Percentiles rank a stretch among this genome's conserved stretches.
Conservation (phyloP, 768 basidiomycete species). For the Russula abietina region DNA sequence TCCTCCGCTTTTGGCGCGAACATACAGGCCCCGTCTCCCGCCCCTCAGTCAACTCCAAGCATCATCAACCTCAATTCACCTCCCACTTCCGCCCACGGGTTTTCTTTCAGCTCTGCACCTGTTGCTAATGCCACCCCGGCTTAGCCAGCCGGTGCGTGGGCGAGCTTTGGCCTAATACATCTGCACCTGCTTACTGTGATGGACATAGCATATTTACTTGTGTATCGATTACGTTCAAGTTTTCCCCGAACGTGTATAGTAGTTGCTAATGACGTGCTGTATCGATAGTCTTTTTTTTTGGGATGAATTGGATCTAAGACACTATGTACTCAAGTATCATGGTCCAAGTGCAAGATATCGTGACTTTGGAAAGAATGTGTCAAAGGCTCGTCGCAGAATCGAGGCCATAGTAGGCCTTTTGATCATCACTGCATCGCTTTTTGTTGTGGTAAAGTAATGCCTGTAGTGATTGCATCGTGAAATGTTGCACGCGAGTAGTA, state of each 20-base stretch:
- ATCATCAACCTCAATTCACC: constrained; percentile 3
- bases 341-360: too few species aligned
- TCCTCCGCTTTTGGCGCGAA: not conserved
- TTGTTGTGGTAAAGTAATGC: too few species aligned
- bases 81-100: not conserved
- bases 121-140: not conserved
- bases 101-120: constrained; percentile 6
- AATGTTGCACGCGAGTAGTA: too few species aligned
- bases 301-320: not conserved
- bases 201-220: not conserved
- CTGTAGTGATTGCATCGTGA: too few species aligned
- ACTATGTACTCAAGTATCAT: not conserved
- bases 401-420: too few species aligned
- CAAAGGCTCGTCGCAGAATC: too few species aligned
- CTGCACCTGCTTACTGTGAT: constrained; percentile 6
- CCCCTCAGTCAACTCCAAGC: not conserved
- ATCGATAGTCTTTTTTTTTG: not conserved
- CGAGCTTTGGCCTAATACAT: not conserved
- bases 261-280: not conserved
- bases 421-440: too few species aligned
- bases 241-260: not conserved
- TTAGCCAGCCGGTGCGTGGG: not conserved
- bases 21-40: not conserved
- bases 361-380: too few species aligned
- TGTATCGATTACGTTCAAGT: not conserved